phyloP scores from a whole-genome alignment of 2,329 filamentous ascomycete genomes.

The Arthrobotrys sinensis region DNA sequence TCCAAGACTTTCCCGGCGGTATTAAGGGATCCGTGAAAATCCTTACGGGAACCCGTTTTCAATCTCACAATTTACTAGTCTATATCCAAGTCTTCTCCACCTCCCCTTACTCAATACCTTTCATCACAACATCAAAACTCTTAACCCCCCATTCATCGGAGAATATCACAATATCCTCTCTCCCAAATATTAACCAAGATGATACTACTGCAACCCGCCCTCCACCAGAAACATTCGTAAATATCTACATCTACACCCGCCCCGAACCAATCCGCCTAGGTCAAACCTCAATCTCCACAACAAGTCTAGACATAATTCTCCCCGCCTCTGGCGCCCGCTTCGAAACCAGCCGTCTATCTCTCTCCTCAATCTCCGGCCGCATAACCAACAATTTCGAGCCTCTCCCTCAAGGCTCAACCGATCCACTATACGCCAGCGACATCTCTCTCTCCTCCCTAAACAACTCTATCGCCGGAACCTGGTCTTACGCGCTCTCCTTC shows the following conservation, averaged over 20 bases:
- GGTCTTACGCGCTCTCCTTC: not conserved
- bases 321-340: not conserved
- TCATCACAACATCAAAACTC: not conserved
- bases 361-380: not conserved
- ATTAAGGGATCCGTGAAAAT: constrained; percentile 29
- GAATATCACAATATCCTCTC: not conserved
- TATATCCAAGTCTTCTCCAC: constrained; percentile 30
- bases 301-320: constrained; percentile 12
- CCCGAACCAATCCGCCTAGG: not conserved
- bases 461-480: constrained; percentile 19
- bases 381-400: not conserved
- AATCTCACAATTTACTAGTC: constrained; percentile 12
- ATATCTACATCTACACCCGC: constrained; percentile 37
- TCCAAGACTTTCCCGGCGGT: constrained; percentile 20
- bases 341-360: not conserved
- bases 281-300: constrained; percentile 14
- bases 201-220: not conserved
- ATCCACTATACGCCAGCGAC: not conserved
- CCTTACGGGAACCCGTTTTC: constrained; percentile 18
- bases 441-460: not conserved
- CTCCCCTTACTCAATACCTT: not conserved
- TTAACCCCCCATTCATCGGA: not conserved
- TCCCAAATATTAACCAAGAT: not conserved
- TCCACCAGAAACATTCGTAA: not conserved
- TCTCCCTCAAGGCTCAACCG: not conserved